phyloP scores from a whole-genome alignment of 1,284 basidiomycete species.

The Tremellales sp. region DNA sequence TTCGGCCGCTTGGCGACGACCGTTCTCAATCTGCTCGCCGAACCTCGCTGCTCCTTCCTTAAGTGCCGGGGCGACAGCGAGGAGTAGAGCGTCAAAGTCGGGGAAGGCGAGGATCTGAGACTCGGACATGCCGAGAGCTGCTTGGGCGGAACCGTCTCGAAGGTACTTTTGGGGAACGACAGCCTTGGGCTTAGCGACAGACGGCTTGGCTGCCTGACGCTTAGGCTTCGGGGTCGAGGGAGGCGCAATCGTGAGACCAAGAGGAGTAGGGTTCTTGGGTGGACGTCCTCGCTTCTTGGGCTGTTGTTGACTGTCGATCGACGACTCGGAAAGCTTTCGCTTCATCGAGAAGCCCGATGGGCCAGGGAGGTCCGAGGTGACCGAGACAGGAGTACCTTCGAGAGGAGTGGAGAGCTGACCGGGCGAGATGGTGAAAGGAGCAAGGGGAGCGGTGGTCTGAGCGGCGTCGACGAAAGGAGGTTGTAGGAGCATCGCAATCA shows the following conservation, averaged over 20 bases:
- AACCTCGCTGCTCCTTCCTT: slow-evolving; percentile 26
- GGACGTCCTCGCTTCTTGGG: too few relatives aligned
- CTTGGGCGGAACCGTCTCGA: slow-evolving; percentile 34
- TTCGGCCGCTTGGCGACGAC: slow-evolving; percentile 42
- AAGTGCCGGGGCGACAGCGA: slow-evolving; percentile 25
- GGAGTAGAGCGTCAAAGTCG: slow-evolving; percentile 23
- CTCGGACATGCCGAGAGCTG: slow-evolving; percentile 30
- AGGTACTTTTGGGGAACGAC: slow-evolving; percentile 40
- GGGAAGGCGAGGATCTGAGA: slow-evolving; percentile 30
- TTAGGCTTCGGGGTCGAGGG: slow-evolving; percentile 5
- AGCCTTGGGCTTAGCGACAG: slow-evolving; percentile 36
- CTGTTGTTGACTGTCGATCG: too few relatives aligned
- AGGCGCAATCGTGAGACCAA: too few relatives aligned
- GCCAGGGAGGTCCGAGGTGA: too few relatives aligned
- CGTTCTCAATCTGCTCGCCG: slow-evolving; percentile 37
- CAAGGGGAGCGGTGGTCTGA: slow-evolving; percentile 7
- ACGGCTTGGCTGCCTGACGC: slow-evolving; percentile 25
- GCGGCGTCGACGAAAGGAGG: slow-evolving; percentile 9
- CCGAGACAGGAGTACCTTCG: too few relatives aligned
- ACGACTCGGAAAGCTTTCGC: too few relatives aligned
- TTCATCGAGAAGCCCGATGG: too few relatives aligned
- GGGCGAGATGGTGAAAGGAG: slow-evolving; percentile 6
- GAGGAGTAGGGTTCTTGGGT: too few relatives aligned
- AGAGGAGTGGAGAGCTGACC: too few relatives aligned
- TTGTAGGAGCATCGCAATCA: too few relatives aligned